Evolutionary conservation across 1,139 yeast species (phyloP).

Genomic region (Debaryomyces robertsiae): DNA sequence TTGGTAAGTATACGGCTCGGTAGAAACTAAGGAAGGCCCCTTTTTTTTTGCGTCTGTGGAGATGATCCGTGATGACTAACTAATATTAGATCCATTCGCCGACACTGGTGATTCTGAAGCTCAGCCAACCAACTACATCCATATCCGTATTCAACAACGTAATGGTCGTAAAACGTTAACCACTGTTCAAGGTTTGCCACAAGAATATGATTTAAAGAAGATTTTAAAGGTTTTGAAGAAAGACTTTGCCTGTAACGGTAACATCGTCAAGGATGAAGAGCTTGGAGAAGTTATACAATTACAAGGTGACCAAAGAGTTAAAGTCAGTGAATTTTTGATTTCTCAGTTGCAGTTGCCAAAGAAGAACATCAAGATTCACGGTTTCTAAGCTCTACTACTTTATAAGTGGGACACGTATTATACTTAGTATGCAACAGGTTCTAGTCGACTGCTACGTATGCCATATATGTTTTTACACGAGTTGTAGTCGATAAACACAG

Average conservation of each 20-base stretch:
- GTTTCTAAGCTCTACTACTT: constrained; percentile 59
- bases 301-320: constrained; percentile 98
- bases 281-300: constrained; percentile 96
- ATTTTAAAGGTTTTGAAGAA: constrained; percentile 92
- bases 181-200: constrained; percentile 97
- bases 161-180: constrained; percentile 99
- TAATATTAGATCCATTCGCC: constrained; percentile 87
- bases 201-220: constrained; percentile 91
- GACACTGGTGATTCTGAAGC: constrained; percentile 99
- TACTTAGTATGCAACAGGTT: constrained; percentile 7
- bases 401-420: constrained; percentile 8
- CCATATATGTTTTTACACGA: neutral
- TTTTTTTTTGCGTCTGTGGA: no score
- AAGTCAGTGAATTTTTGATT: constrained; percentile 91
- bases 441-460: constrained; percentile 5
- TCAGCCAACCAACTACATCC: constrained; percentile 93
- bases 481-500: constrained; percentile 6
- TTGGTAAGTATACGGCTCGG: constrained; percentile 53
- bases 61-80: constrained; percentile 8
- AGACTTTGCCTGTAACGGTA: constrained; percentile 98
- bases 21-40: no score
- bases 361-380: constrained; percentile 97
- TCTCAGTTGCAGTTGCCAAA: constrained; percentile 86
- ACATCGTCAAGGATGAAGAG: constrained; percentile 94
- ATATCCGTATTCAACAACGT: constrained; percentile 99